phyloP scores from a whole-genome alignment of 2,329 filamentous ascomycete genomes.

The Colletotrichum coccodes region DNA sequence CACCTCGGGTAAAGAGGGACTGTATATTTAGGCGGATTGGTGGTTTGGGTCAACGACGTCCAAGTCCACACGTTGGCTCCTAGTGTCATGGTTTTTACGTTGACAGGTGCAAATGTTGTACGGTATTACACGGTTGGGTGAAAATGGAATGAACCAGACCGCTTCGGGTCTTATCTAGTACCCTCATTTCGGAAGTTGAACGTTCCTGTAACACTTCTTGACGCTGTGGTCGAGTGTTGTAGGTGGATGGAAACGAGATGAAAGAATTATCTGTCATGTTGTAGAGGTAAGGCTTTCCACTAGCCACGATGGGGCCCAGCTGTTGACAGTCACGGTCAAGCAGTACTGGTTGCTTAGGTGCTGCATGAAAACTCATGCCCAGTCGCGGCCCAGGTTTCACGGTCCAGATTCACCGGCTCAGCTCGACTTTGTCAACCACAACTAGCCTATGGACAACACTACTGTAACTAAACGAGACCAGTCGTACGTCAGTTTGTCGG shows the following conservation, averaged over 20 bases:
- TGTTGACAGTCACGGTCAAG: too few species aligned
- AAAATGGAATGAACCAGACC: constrained; percentile 3
- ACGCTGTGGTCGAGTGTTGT: neutral
- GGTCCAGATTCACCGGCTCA: neutral
- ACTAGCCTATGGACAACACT: neutral
- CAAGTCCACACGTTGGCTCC: neutral
- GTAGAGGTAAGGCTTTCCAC: too few species aligned
- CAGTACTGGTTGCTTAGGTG: too few species aligned
- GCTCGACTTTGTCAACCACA: neutral
- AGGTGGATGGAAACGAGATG: too few species aligned
- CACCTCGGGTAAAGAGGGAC: neutral
- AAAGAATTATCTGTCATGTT: too few species aligned
- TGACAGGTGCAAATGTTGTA: constrained; percentile 1
- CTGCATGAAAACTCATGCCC: too few species aligned
- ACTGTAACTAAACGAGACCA: neutral
- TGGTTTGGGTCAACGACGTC: neutral
- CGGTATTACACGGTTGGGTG: constrained; percentile 3
- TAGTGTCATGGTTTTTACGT: neutral
- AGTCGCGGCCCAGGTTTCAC: too few species aligned
- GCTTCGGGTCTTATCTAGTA: neutral
- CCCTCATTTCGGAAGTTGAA: too few species aligned
- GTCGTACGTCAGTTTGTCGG: neutral
- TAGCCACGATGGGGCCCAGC: too few species aligned
- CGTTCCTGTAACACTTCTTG: too few species aligned
- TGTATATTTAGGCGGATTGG: constrained; percentile 2